A percentile compares a stretch with the other conserved stretches of the same genome.
Conservation (phyloP, 2,329 filamentous ascomycete genomes). For the Myriosclerotinia curreyana region DNA sequence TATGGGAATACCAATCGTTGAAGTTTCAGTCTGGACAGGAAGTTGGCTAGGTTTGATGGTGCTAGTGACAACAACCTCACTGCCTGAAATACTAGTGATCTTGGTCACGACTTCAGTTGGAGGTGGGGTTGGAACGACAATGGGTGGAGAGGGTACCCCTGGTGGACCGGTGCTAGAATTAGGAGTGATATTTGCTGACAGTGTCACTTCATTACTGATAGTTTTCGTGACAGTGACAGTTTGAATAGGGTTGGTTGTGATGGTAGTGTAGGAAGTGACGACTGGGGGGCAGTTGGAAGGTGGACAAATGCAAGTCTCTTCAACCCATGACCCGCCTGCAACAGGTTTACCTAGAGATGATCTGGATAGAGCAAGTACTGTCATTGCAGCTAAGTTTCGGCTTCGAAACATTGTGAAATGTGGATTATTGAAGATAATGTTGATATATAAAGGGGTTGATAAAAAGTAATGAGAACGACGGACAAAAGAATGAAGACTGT, state of each 20-base stretch:
- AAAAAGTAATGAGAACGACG: neutral
- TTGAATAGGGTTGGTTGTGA: constrained; percentile 9
- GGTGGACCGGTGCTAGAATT: neutral
- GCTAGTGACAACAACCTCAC: neutral
- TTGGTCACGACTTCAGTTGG: neutral
- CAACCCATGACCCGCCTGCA: constrained; percentile 12
- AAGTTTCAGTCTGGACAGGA: neutral
- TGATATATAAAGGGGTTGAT: neutral
- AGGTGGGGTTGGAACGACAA: neutral
- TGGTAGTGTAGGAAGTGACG: constrained; percentile 18
- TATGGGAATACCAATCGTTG: neutral
- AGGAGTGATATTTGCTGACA: neutral
- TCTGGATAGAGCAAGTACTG: constrained; percentile 19
- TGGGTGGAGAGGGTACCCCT: neutral
- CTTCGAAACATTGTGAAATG: constrained; percentile 20
- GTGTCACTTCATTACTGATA: neutral
- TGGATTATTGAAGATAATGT: neutral
- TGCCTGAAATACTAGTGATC: constrained; percentile 11
- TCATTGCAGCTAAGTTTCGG: constrained; percentile 4
- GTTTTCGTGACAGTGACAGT: constrained; percentile 17
- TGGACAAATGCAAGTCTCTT: constrained; percentile 13
- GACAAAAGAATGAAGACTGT: constrained; percentile 21
- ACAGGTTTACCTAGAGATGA: constrained; percentile 22
- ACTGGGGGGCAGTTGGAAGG: neutral
- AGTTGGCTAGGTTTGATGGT: neutral